Evolutionary conservation across 352 stramenopile species (phyloP).

Genomic region (Phytophthora fragariaefolia): DNA sequence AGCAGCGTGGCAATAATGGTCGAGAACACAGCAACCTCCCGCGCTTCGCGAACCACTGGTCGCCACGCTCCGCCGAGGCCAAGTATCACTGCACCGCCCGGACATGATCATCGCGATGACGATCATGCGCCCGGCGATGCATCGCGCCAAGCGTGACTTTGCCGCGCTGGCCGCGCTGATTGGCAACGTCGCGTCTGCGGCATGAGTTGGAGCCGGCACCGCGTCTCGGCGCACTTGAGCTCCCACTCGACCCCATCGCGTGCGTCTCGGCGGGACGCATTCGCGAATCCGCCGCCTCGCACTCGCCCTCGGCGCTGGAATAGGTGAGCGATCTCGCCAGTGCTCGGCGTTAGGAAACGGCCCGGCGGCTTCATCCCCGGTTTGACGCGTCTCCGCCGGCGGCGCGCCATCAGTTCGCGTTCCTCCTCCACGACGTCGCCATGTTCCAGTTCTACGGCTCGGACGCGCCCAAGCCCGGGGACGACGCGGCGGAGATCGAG

Average conservation of each 20-base stretch:
- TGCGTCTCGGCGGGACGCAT: too few relatives aligned
- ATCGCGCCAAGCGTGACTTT: not conserved
- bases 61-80: not conserved
- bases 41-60: not conserved
- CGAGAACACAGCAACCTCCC: too few relatives aligned
- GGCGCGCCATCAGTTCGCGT: slow-evolving; percentile 1
- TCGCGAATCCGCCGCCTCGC: slow-evolving; percentile 1
- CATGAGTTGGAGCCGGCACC: too few relatives aligned
- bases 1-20: too few relatives aligned
- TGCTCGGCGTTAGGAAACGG: slow-evolving; percentile 26
- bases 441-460: slow-evolving; percentile 42
- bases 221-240: too few relatives aligned
- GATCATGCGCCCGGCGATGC: slow-evolving; percentile 4
- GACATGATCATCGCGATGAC: slow-evolving; percentile 20
- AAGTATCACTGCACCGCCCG: not conserved
- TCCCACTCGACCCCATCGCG: too few relatives aligned
- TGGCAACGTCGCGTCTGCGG: too few relatives aligned
- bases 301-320: slow-evolving; percentile 1
- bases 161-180: not conserved
- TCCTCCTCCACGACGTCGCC: not conserved
- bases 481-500: slow-evolving; percentile 48
- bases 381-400: slow-evolving; percentile 12
- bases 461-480: slow-evolving; percentile 4
- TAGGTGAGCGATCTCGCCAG: slow-evolving; percentile 7
- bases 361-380: slow-evolving; percentile 14